Evolutionary conservation across 106 monocot genomes (phyloP), one percentile per base, ranked within the genome.

Genomic region (Vanilla planifolia): DNA sequence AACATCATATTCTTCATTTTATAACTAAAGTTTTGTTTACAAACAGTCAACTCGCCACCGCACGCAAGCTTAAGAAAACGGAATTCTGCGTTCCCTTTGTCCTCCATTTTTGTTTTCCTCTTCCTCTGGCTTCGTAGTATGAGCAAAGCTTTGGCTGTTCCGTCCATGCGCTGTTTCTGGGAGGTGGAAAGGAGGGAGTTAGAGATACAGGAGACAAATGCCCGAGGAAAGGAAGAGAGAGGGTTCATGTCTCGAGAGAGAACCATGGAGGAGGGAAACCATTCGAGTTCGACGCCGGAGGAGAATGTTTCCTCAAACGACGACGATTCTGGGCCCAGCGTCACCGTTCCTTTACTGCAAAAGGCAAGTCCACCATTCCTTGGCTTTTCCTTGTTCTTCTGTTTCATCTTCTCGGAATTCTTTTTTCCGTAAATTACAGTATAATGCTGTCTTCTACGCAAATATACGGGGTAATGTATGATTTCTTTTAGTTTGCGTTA

Each of bases 311-410:
- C 66, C 10, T 23, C 42, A 9, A 5, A 6, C 19, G 29, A 44
- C 13, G 41, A 32, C 22, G 50, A 35, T 23, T 32, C 48, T 8
- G 58, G 62, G 2, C 17, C 40, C 14, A 22, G 26, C 57, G 1
- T 70, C 43, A 33, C 61, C 15, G 29, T 77, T 66, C 71, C 77
- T 61, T 61, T 77, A 61, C 6, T 71, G 34, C 81, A 81, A 51
- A 81, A 81, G 72, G 81, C 68, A 26, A n/a, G n/a, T n/a, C n/a
- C n/a, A n/a, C n/a, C n/a, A n/a, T n/a, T n/a, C n/a, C n/a, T n/a
- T n/a, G 47, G 20, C 4, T 13, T 24, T 25, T 39, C 23, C 36
- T 41, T 42, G 27, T 8, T 42, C 33, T 43, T 5, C 6, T 57
- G 26, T 23, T 32, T 30, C n/a, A n/a, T 32, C 15, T 19, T 10